These are phyloP conservation scores for Cylindrotheca fusiformis DNA, from an alignment of 108 stramenopile species.

Conservation along the genomic window DNA sequence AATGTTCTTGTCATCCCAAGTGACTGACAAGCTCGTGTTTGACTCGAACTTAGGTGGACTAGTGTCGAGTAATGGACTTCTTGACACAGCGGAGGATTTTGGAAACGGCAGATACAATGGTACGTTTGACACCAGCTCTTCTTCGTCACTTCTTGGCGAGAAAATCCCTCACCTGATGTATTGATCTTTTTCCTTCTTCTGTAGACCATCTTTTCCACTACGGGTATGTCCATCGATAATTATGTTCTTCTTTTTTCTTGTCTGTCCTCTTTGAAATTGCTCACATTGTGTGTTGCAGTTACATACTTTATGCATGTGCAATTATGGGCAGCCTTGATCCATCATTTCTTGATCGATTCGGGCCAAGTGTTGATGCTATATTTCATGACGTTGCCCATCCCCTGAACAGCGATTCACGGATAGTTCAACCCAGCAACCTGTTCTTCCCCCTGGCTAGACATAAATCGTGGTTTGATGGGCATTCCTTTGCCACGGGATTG, in stretches of 20 bases:
- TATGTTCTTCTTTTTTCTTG: background rate
- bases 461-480: slow-evolving; percentile 89
- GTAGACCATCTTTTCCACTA: slow-evolving; percentile 84
- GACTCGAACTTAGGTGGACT: slow-evolving; percentile 55
- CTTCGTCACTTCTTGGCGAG: no score
- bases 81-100: slow-evolving; percentile 38
- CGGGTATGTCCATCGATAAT: slow-evolving; percentile 20
- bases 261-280: background rate
- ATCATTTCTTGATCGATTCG: slow-evolving; percentile 62
- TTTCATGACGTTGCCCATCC: slow-evolving; percentile 77
- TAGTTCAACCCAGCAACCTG: slow-evolving; percentile 15
- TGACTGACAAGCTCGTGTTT: slow-evolving; percentile 38
- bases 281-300: slow-evolving; percentile 14
- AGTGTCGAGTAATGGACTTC: slow-evolving; percentile 41
- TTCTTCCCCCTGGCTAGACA: slow-evolving; percentile 82
- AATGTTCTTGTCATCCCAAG: slow-evolving; percentile 21
- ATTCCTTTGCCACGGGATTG: slow-evolving; percentile 82
- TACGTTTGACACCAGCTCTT: slow-evolving; percentile 7
- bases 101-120: slow-evolving; percentile 54
- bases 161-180: background rate
- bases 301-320: slow-evolving; percentile 76
- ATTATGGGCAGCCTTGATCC: slow-evolving; percentile 60
- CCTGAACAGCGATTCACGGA: slow-evolving; percentile 43
- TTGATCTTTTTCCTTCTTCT: background rate
- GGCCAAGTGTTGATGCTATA: slow-evolving; percentile 63